Evolutionary conservation across 2,329 filamentous ascomycete genomes (phyloP).

Genomic region (Paracorniculantispora psalliotae): DNA sequence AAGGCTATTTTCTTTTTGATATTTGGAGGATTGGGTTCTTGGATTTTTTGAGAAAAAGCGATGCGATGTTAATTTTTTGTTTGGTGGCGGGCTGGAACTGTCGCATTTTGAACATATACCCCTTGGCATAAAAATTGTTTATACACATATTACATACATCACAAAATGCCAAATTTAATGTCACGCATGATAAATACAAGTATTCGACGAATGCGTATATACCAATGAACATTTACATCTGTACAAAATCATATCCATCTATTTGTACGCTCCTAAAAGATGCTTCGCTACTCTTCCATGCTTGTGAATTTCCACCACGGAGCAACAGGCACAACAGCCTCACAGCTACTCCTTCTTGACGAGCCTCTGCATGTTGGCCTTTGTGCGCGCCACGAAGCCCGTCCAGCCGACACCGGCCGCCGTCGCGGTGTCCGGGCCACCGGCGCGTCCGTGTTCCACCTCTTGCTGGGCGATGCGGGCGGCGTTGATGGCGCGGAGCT

Average conservation of each 20-base stretch:
- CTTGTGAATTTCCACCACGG: no score
- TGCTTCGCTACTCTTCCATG: no score
- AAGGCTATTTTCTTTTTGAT: no score
- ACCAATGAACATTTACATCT: no score
- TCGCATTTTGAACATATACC: background rate
- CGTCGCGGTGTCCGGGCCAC: no score
- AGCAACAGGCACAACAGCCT: no score
- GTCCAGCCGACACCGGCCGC: background rate
- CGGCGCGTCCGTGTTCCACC: slow-evolving; percentile 22
- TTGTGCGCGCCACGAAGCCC: slow-evolving; percentile 1
- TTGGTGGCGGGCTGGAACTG: no score
- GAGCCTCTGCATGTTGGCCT: background rate
- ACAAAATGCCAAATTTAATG: background rate
- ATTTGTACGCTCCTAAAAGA: background rate
- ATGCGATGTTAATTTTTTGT: no score
- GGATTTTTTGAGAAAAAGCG: no score
- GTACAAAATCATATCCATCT: background rate
- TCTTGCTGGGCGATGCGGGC: slow-evolving; percentile 39
- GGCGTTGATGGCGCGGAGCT: slow-evolving; percentile 63
- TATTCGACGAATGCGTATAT: no score
- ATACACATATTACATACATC: background rate
- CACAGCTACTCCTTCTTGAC: background rate
- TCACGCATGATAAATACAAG: no score
- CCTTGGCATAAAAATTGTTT: background rate
- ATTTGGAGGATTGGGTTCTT: no score